Conservation (phyloP, 495 filamentous ascomycete genomes). For the Aspergillus sclerotioniger region DNA sequence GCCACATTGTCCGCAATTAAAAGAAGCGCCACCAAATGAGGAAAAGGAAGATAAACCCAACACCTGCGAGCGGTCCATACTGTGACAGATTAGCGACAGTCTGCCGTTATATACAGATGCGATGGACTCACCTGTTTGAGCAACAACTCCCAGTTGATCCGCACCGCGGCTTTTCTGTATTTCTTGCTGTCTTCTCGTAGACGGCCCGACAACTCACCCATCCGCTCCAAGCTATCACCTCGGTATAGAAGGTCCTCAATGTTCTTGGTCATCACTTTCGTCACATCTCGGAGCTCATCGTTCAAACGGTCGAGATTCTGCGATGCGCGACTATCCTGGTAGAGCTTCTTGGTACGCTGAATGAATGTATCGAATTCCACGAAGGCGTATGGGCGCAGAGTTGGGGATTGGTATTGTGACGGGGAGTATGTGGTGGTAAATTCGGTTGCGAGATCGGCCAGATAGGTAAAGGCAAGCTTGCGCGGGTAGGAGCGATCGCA, state of each 20-base stretch:
- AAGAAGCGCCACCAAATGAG: constrained; percentile 95
- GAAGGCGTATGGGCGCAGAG: constrained; percentile 88
- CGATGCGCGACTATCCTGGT: constrained; percentile 87
- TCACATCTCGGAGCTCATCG: constrained; percentile 95
- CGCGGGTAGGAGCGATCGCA: constrained; percentile 92
- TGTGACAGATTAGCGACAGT: constrained; percentile 33
- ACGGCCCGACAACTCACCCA: constrained; percentile 89
- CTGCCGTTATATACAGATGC: not conserved
- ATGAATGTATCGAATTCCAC: constrained; percentile 99
- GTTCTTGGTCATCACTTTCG: constrained; percentile 99
- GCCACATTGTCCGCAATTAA: constrained; percentile 34
- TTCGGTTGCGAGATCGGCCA: constrained; percentile 84
- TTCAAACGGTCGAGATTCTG: constrained; percentile 86
- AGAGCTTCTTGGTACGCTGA: constrained; percentile 85
- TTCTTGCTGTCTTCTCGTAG: constrained; percentile 91
- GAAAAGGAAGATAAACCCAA: constrained; percentile 76
- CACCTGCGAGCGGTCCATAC: constrained; percentile 83
- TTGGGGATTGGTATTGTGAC: constrained; percentile 67
- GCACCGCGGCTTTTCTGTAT: constrained; percentile 86
- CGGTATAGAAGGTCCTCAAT: constrained; percentile 97
- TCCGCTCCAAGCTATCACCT: constrained; percentile 90
- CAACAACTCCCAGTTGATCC: constrained; percentile 97
- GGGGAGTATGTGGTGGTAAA: constrained; percentile 83
- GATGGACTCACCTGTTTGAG: constrained; percentile 72
- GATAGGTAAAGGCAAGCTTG: constrained; percentile 98